Percentiles rank a stretch among this genome's conserved stretches.
Conservation (phyloP, 2,329 filamentous ascomycete genomes). For the Beauveria sp. region DNA sequence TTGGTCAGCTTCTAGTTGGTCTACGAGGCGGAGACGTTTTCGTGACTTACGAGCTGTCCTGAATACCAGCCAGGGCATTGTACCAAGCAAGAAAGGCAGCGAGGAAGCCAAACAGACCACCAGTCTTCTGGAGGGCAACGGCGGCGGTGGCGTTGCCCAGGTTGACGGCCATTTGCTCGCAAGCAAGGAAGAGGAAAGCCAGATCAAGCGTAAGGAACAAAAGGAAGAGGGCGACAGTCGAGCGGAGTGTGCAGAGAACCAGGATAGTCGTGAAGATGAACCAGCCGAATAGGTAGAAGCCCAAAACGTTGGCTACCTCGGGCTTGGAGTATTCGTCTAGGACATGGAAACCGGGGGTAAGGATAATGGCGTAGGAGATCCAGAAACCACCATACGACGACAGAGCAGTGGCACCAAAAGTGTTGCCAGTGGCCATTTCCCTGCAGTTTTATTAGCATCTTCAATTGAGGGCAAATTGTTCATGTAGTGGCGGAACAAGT, state of each 20-base stretch:
- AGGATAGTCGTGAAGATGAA: conserved; percentile 78
- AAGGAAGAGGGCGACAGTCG: conserved; percentile 69
- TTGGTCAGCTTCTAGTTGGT: conserved; percentile 24
- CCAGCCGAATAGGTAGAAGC: conserved; percentile 72
- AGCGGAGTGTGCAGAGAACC: conserved; percentile 66
- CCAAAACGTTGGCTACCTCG: conserved; percentile 50
- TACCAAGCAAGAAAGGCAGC: conserved; percentile 83
- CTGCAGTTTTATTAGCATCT: conserved; percentile 33
- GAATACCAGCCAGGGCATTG: conserved; percentile 75
- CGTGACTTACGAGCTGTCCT: conserved; percentile 54
- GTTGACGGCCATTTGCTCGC: conserved; percentile 51
- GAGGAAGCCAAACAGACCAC: conserved; percentile 72
- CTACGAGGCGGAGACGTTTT: background rate
- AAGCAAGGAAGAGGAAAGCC: conserved; percentile 65
- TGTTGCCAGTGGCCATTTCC: conserved; percentile 85
- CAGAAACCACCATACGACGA: conserved; percentile 82
- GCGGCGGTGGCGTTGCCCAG: conserved; percentile 40
- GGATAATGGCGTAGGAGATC: conserved; percentile 66
- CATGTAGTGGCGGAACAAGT: background rate
- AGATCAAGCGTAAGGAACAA: conserved; percentile 73
- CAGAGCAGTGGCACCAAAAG: conserved; percentile 74
- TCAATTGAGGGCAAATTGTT: background rate
- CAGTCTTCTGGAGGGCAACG: conserved; percentile 54
- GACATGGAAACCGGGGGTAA: conserved; percentile 62
- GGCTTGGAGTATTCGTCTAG: conserved; percentile 33